A percentile compares a stretch with the other conserved stretches of the same genome.
These are phyloP conservation scores for Naganishia albida DNA, from an alignment of 1,284 basidiomycete genomes.

Conservation along the genomic window DNA sequence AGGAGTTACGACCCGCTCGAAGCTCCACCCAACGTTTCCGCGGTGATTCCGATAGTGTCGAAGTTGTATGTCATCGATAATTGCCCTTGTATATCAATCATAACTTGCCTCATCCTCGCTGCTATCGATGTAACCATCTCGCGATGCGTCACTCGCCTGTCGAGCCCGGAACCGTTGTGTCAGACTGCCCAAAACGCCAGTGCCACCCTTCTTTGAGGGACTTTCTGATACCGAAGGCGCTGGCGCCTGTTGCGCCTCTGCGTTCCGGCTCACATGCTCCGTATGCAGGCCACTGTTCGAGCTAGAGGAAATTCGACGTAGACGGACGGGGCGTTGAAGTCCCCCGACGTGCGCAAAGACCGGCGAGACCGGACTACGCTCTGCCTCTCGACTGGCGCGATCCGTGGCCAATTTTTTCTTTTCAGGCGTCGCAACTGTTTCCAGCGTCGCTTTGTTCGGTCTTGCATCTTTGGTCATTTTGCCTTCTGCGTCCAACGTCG, in stretches of 20 bases:
- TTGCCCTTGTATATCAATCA: neutral
- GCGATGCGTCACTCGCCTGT: slow-evolving; percentile 7
- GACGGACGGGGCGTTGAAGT: slow-evolving; percentile 8
- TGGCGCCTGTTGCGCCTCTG: neutral
- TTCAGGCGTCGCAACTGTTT: slow-evolving; percentile 8
- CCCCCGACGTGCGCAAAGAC: neutral
- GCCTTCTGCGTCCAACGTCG: neutral
- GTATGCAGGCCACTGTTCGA: neutral
- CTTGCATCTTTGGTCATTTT: neutral
- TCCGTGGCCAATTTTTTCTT: neutral
- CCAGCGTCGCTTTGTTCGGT: neutral
- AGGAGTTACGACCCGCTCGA: neutral
- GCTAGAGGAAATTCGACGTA: slow-evolving; percentile 13
- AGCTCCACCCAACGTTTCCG: slow-evolving; percentile 5
- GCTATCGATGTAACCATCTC: slow-evolving; percentile 18
- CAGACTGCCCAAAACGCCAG: slow-evolving; percentile 4
- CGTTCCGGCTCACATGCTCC: neutral
- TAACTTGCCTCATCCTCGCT: slow-evolving; percentile 13
- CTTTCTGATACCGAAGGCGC: neutral
- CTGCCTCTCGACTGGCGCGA: neutral
- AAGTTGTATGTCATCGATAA: neutral
- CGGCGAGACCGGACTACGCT: slow-evolving; percentile 17
- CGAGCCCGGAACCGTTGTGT: neutral
- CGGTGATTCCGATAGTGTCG: neutral
- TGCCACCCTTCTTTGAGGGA: neutral